phyloP scores from a whole-genome alignment of 768 basidiomycete genomes.

The Leucosporidium yakuticum region DNA sequence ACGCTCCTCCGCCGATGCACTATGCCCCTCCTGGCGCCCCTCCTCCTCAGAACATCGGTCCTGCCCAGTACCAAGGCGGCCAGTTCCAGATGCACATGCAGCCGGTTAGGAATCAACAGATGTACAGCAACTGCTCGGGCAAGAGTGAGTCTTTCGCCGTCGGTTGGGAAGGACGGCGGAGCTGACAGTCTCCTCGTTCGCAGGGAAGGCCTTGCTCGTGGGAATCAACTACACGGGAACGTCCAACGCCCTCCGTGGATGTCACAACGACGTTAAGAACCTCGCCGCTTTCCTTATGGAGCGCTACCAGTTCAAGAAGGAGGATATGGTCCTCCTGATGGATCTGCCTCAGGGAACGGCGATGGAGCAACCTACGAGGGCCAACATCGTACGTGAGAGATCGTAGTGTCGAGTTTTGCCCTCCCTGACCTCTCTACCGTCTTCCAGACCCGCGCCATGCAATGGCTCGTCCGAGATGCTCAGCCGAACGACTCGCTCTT shows the following conservation, averaged over 20 bases:
- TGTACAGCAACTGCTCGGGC: slow-evolving; percentile 65
- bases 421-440: background rate
- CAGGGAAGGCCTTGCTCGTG: too few relatives aligned
- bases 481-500: slow-evolving; percentile 77
- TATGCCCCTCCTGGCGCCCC: slow-evolving; percentile 5
- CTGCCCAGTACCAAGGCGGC: slow-evolving; percentile 32
- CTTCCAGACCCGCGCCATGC: slow-evolving; percentile 65
- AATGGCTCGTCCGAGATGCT: slow-evolving; percentile 82
- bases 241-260: slow-evolving; percentile 64
- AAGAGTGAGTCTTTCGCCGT: background rate
- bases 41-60: slow-evolving; percentile 12
- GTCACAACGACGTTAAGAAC: slow-evolving; percentile 85
- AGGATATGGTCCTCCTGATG: slow-evolving; percentile 79
- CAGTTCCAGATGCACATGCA: slow-evolving; percentile 36
- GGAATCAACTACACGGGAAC: slow-evolving; percentile 63
- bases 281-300: slow-evolving; percentile 58
- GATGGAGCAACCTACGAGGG: slow-evolving; percentile 63
- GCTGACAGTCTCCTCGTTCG: too few relatives aligned
- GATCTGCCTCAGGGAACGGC: slow-evolving; percentile 61
- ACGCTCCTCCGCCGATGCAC: slow-evolving; percentile 1
- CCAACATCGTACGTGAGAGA: slow-evolving; percentile 63
- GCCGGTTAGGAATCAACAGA: slow-evolving; percentile 48
- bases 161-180: too few relatives aligned
- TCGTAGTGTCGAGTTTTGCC: background rate
- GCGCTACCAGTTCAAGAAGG: slow-evolving; percentile 58